phyloP scores from a whole-genome alignment of 2,329 filamentous ascomycete species.

The Aspergillus brunneoviolaceus region DNA sequence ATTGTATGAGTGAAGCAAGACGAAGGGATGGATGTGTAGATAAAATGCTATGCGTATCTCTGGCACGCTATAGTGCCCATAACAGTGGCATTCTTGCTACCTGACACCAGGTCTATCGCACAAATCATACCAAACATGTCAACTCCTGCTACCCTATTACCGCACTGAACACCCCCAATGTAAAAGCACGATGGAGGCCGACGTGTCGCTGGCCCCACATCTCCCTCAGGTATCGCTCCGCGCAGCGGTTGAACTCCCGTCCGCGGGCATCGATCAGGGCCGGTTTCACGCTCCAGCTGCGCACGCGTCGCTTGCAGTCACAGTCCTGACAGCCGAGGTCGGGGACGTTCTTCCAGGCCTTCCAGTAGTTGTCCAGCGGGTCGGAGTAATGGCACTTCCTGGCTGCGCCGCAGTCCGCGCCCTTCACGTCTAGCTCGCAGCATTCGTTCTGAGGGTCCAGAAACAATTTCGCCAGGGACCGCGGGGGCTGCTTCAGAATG shows the following conservation, averaged over 20 bases:
- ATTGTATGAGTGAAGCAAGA: too few species aligned
- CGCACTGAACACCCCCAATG: conserved; percentile 20
- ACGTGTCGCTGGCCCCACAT: conserved; percentile 30
- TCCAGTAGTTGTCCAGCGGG: conserved; percentile 30
- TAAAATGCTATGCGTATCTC: too few species aligned
- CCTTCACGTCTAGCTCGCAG: conserved; percentile 24
- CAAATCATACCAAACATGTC: background rate
- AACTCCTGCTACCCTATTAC: conserved; percentile 11
- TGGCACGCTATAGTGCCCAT: too few species aligned
- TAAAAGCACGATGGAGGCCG: conserved; percentile 24
- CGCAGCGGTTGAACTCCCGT: conserved; percentile 24
- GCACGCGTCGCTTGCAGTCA: conserved; percentile 25
- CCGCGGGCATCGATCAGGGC: conserved; percentile 29
- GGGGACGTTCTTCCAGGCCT: conserved; percentile 26
- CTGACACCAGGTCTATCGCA: background rate
- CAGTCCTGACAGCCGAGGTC: conserved; percentile 25
- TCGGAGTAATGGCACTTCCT: conserved; percentile 26
- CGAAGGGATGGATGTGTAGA: too few species aligned
- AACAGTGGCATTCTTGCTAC: background rate
- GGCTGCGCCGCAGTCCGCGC: conserved; percentile 9
- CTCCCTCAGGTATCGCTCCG: conserved; percentile 29
- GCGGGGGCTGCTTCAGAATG: conserved; percentile 26
- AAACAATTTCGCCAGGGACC: conserved; percentile 26
- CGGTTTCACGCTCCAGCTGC: conserved; percentile 32
- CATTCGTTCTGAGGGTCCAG: conserved; percentile 27